A percentile compares a stretch with the other conserved stretches of the same genome.
phyloP scores from a whole-genome alignment of 177 flowering plant genomes.

The Telopea speciosissima region DNA sequence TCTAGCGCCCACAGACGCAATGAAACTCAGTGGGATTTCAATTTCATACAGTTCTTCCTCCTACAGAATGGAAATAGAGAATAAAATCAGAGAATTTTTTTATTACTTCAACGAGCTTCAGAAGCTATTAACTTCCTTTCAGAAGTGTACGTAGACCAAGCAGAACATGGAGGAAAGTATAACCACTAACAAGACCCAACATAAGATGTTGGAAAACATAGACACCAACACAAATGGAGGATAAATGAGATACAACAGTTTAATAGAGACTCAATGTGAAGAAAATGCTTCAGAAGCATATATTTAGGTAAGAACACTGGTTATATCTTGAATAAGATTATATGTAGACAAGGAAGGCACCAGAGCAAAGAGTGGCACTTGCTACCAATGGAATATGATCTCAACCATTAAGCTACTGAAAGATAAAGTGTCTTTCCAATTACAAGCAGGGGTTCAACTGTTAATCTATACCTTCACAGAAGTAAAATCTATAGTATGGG shows the following conservation, averaged over 20 bases:
- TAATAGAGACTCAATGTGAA: too few species aligned
- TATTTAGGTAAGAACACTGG: too few species aligned
- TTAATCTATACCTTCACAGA: slow-evolving; percentile 52
- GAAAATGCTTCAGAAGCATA: too few species aligned
- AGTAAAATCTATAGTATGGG: slow-evolving; percentile 68
- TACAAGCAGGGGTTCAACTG: not conserved
- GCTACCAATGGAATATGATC: too few species aligned
- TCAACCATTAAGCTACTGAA: too few species aligned
- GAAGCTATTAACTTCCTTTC: not conserved
- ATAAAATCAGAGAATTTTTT: not conserved
- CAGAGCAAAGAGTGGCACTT: too few species aligned
- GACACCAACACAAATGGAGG: not conserved
- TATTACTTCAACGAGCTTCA: slow-evolving; percentile 1
- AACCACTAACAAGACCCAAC: not conserved
- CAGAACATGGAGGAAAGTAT: not conserved
- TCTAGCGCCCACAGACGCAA: slow-evolving; percentile 73
- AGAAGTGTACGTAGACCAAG: not conserved
- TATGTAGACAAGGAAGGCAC: too few species aligned
- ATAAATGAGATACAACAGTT: not conserved
- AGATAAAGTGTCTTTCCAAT: too few species aligned
- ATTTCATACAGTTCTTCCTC: slow-evolving; percentile 94
- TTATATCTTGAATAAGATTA: too few species aligned
- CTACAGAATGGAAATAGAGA: slow-evolving; percentile 30
- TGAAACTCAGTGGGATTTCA: slow-evolving; percentile 71
- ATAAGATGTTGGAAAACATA: too few species aligned